Conservation (phyloP, 495 filamentous ascomycete species). For the Friedmanniomyces endolithicus region DNA sequence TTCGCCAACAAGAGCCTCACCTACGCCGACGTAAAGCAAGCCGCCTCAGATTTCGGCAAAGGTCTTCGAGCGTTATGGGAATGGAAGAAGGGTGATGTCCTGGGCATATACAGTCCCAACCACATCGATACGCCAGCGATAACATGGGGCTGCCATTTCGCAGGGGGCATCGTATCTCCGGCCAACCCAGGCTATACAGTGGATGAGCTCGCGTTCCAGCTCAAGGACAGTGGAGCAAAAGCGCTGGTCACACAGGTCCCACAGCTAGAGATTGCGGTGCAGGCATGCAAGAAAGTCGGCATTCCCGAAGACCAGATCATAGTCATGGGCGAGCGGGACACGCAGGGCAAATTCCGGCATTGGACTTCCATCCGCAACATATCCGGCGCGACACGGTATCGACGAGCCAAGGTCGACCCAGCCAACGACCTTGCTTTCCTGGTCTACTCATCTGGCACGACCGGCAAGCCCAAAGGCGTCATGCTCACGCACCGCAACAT, state of each 20-base stretch:
- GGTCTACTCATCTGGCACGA: constrained; percentile 42
- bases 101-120: constrained; percentile 31
- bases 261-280: constrained; percentile 45
- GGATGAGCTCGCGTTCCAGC: constrained; percentile 81
- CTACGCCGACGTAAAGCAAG: constrained; percentile 48
- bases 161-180: constrained; percentile 68
- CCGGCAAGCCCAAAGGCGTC: constrained; percentile 33
- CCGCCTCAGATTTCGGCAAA: constrained; percentile 62
- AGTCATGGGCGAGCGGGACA: constrained; percentile 59
- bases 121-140: constrained; percentile 35
- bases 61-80: constrained; percentile 59
- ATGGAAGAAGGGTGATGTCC: constrained; percentile 61
- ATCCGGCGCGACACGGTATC: constrained; percentile 37
- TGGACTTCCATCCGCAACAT: constrained; percentile 59
- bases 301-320: constrained; percentile 57
- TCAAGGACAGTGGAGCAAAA: constrained; percentile 67
- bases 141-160: constrained; percentile 71
- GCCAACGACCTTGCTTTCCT: constrained; percentile 52
- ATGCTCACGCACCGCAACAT: constrained; percentile 33
- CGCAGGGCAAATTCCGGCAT: constrained; percentile 49
- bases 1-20: constrained; percentile 40
- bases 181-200: constrained; percentile 80
- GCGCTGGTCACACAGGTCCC: constrained; percentile 59
- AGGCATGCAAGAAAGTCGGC: constrained; percentile 56
- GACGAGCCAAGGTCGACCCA: constrained; percentile 40